Conservation (phyloP, 2,329 filamentous ascomycete genomes). For the Diplodia intermedia region DNA sequence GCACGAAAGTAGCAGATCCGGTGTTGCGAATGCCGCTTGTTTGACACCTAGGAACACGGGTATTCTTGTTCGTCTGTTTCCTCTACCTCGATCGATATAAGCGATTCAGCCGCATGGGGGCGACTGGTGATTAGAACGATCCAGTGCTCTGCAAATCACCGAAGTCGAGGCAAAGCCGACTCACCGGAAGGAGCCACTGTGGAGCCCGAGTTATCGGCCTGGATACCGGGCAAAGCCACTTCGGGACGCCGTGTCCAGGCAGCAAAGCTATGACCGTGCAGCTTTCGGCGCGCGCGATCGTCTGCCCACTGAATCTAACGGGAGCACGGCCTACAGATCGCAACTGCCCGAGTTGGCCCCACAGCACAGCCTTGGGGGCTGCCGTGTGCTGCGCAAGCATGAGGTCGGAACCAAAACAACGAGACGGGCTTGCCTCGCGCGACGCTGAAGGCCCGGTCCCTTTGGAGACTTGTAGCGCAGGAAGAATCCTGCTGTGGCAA, state of each 20-base stretch:
- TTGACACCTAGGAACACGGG: too few relatives aligned
- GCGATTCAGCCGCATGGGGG: too few relatives aligned
- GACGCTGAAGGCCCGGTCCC: neutral
- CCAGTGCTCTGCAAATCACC: neutral
- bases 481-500: neutral
- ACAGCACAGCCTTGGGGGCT: neutral
- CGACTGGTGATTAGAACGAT: neutral
- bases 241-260: neutral
- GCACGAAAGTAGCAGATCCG: too few relatives aligned
- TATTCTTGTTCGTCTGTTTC: too few relatives aligned
- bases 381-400: too few relatives aligned
- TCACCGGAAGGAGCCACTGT: neutral
- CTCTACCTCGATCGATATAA: neutral
- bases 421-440: neutral
- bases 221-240: neutral
- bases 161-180: neutral
- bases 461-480: neutral
- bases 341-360: neutral
- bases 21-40: too few relatives aligned
- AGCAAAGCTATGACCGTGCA: slow-evolving; percentile 1
- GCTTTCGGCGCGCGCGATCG: slow-evolving; percentile 1
- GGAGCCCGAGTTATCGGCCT: neutral
- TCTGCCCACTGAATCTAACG: neutral
- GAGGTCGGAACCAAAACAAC: neutral
- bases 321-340: neutral